Evolutionary conservation across 306 rosid genomes (phyloP).

Genomic region (Acacia melanoxylon): DNA sequence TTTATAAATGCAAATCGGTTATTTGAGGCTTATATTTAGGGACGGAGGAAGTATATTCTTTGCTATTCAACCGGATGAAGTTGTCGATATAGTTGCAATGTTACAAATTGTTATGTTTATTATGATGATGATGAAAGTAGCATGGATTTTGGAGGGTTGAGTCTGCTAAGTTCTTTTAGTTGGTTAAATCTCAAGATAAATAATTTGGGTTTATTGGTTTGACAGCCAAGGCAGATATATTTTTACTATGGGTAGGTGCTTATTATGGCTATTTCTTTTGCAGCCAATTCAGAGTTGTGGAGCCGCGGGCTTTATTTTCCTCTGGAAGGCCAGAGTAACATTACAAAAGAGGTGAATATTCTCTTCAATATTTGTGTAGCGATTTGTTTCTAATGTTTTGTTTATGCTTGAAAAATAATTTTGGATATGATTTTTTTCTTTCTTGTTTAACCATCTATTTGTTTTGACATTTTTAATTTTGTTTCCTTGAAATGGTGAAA

Average conservation of each 20-base stretch:
- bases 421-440: constrained; percentile 12
- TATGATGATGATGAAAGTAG: not conserved
- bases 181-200: not conserved
- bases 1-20: no score
- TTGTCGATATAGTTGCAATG: constrained; percentile 6
- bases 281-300: constrained; percentile 76
- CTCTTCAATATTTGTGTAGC: not conserved
- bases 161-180: not conserved
- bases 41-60: not conserved
- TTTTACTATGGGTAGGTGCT: constrained; percentile 10
- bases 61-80: not conserved
- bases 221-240: not conserved
- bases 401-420: constrained; percentile 17
- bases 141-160: not conserved
- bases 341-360: constrained; percentile 67
- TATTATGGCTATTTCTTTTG: constrained; percentile 36
- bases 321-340: constrained; percentile 50
- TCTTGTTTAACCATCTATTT: not conserved
- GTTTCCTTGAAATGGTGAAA: constrained; percentile 8
- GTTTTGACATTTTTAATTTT: constrained; percentile 4
- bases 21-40: no score
- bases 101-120: not conserved
- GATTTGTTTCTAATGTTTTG: not conserved
- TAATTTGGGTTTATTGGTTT: not conserved
- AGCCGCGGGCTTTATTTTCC: constrained; percentile 69